Evolutionary conservation across 2,329 filamentous ascomycete species (phyloP), one percentile per base, ranked within the genome.

Genomic region (Pyrenochaeta sp.): DNA sequence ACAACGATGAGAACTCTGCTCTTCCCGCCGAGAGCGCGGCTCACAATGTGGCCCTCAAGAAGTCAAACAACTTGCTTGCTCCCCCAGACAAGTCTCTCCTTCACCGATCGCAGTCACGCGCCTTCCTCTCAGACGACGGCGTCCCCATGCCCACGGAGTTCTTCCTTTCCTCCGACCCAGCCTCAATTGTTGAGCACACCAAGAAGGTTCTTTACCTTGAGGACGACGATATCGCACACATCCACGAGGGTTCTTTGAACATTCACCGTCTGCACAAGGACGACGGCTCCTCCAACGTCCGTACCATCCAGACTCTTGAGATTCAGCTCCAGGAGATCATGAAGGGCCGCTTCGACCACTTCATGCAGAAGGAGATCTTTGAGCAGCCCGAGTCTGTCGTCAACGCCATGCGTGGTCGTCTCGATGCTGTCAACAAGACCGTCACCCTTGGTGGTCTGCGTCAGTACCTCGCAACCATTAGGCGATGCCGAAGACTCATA

Each of bases 331-430:
- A 99, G 81, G 92, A 99, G 81, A 99, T 99, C 77, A 99, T 99
- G 94, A 99, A 99, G 87, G 94, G 94, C 76, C 95, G 94, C 73
- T 99, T 97, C 77, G 94, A 99, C 75, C 94, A 99, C 80, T 99
- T 96, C 82, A 99, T 99, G 94, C 94, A 99, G 75, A 99, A 99
- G 85, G 94, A 99, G 76, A 99, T 99, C 69, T 99, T 99, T 74
- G 94, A 99, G 82, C 94, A 99, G 81, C 94, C 94, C 69, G 94
- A 99, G 78, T 99, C 94, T 10, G 90, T 99, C 51, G 87, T 99
- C 80, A 99, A 99, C 84, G 96, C 94, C 60, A 99, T 99, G 94
- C 90, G 94, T 85, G 94, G 94, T 77, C 94, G 94, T 78, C 81
- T 99, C 65, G 94, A 99, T 74, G 81, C 88, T 48, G 87, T 85